Percentiles rank a stretch among this genome's conserved stretches.
Evolutionary conservation across 164 flowering plant genomes (phyloP).

Genomic region (Annona cherimola): DNA sequence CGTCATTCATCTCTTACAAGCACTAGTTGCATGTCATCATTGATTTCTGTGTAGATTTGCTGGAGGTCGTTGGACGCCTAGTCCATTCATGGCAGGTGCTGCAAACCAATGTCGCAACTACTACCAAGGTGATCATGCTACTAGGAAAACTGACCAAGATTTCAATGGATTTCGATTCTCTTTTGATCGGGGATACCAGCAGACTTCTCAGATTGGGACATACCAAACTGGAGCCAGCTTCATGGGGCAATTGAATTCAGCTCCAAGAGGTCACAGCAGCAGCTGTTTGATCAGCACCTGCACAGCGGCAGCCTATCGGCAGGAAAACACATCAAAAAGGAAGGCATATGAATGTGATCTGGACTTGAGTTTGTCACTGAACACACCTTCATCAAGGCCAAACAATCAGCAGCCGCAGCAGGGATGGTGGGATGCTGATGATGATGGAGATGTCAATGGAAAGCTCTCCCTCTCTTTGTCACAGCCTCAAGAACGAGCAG

Average conservation of each 20-base stretch:
- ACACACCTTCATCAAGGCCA: constrained; percentile 15
- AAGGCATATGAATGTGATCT: constrained; percentile 31
- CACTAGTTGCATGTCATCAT: not conserved
- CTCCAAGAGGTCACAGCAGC: constrained; percentile 4
- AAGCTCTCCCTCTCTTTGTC: constrained; percentile 44
- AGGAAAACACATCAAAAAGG: constrained; percentile 22
- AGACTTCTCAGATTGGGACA: constrained; percentile 14
- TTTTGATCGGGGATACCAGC: constrained; percentile 1
- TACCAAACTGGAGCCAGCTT: constrained; percentile 11
- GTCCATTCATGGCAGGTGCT: constrained; percentile 7
- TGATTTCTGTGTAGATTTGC: constrained; percentile 24
- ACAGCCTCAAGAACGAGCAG: constrained; percentile 11
- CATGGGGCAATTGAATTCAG: constrained; percentile 8
- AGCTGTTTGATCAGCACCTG: not conserved
- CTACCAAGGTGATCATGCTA: constrained; percentile 6
- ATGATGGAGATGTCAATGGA: constrained; percentile 18
- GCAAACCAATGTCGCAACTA: constrained; percentile 4
- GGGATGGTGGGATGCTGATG: constrained; percentile 14
- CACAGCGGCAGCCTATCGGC: constrained; percentile 3
- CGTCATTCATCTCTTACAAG: not conserved
- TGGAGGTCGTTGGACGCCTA: constrained; percentile 27
- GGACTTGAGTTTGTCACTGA: constrained; percentile 54
- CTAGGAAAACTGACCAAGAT: constrained; percentile 6
- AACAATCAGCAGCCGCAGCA: not conserved
- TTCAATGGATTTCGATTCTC: constrained; percentile 9